phyloP scores from a whole-genome alignment of 2,329 filamentous ascomycete species.

The Xylariaceae sp. region DNA sequence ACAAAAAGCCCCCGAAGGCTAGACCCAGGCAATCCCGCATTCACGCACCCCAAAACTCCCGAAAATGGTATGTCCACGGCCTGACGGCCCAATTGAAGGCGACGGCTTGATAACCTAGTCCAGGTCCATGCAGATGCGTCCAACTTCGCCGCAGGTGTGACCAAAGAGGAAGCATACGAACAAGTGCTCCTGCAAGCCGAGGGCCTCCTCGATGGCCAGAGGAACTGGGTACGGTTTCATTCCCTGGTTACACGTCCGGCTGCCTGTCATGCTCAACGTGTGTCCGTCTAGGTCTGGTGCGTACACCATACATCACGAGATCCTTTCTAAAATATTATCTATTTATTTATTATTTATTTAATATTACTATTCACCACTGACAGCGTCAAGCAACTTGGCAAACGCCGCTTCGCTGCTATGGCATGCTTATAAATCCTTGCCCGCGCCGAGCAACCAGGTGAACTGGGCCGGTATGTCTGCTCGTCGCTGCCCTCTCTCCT shows the following conservation, averaged over 20 bases:
- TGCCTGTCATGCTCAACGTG: constrained; percentile 11
- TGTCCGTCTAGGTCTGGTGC: constrained; percentile 40
- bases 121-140: constrained; percentile 77
- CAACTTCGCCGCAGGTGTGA: constrained; percentile 62
- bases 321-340: no score
- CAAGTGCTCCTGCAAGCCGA: constrained; percentile 69
- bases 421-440: constrained; percentile 73
- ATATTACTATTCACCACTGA: constrained; percentile 1
- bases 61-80: constrained; percentile 14
- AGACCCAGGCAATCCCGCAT: neutral
- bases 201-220: constrained; percentile 66
- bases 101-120: neutral
- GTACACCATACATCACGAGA: constrained; percentile 11
- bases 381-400: constrained; percentile 61
- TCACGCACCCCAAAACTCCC: neutral
- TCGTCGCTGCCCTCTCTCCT: neutral
- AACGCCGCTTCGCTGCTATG: constrained; percentile 73
- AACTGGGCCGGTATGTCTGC: constrained; percentile 66
- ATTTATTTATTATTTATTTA: no score
- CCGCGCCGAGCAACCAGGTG: constrained; percentile 59
- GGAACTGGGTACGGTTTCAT: constrained; percentile 64
- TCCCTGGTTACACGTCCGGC: neutral
- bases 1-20: neutral
- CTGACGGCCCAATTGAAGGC: neutral
- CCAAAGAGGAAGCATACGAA: constrained; percentile 68